Evolutionary conservation across 495 filamentous ascomycete species (phyloP).

Genomic region (Rostrohypoxylon terebratum): DNA sequence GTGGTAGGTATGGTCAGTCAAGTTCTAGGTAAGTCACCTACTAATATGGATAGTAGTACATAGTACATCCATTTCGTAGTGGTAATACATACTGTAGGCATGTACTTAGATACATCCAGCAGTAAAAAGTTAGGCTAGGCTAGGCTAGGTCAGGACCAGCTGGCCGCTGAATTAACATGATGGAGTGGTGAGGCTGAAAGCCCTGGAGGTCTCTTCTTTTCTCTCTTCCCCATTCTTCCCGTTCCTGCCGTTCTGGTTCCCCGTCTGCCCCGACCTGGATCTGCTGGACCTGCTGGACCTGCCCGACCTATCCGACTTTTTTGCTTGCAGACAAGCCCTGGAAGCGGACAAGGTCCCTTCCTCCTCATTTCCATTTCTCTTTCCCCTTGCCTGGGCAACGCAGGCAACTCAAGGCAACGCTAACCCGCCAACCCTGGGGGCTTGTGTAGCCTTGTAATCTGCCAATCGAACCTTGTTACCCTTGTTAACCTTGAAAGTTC

Average conservation of each 20-base stretch:
- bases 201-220: background rate
- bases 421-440: background rate
- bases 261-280: slow-evolving; percentile 9
- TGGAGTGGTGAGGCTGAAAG: slow-evolving; percentile 44
- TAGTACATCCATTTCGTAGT: no score
- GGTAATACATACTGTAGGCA: background rate
- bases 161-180: slow-evolving; percentile 15
- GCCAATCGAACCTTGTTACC: no score
- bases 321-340: background rate
- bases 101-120: background rate
- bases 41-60: background rate
- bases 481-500: background rate
- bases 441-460: slow-evolving; percentile 16
- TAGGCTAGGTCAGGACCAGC: background rate
- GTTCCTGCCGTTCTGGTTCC: slow-evolving; percentile 5
- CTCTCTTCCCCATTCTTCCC: background rate
- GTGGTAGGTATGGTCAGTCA: background rate
- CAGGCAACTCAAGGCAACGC: no score
- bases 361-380: background rate
- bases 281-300: slow-evolving; percentile 19
- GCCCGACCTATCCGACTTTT: slow-evolving; percentile 5
- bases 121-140: background rate
- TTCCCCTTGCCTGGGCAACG: slow-evolving; percentile 19
- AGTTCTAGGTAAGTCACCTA: background rate
- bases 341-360: background rate